Base-by-base conservation (phyloP, 2,329 filamentous ascomycete genomes). In the Akanthomyces lecanii region DNA sequence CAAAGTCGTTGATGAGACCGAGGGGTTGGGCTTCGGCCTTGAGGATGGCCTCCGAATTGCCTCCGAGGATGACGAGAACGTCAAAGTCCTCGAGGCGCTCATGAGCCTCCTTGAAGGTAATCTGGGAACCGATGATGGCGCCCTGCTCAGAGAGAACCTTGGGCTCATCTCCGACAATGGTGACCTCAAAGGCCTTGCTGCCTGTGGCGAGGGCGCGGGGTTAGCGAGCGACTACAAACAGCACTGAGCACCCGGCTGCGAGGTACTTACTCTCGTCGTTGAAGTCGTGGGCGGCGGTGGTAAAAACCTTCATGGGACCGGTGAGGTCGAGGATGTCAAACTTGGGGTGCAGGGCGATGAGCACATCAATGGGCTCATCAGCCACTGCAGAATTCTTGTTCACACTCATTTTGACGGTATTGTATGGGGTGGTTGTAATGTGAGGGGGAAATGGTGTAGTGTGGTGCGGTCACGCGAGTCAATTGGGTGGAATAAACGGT, bases 41-140 rank as follows among this genome's bases (percentile, higher is more conserved):
- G 72, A 93, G 77, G 66, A 92, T 75, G 44, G 80, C 76, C 33
- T 88, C 83, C 64, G 79, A 78, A 72, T 85, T 83, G 72, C 91
- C 91, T 71, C 91, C 91, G 33, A 92, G 82, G 67, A 96, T 79
- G 74, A 95, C 82, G 69, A 96, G 82, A 66, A 95, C 82, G 74
- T 96, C 91, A 73, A 90, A 93, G 67, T 92, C 89, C 67, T 87
- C 79, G 55, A 92, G 84, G 68, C 82, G 81, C 64, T 91, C 85
- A 76, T 91, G 83, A 65, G 90, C 91, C 72, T 94, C 90, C 72
- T 90, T 89, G 81, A 85, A 92, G 73, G 86, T 82, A 75, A 93
- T 87, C 76, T 95, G 88, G 66, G 89, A 86, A 70, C 85, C 85
- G 75, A 95, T 79, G 69, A 86, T 81, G 71, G 89, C 83, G 68